These are phyloP conservation scores for Camellia lanceoleosa DNA, from an alignment of 148 eudicot genomes.

Conservation along the genomic window DNA sequence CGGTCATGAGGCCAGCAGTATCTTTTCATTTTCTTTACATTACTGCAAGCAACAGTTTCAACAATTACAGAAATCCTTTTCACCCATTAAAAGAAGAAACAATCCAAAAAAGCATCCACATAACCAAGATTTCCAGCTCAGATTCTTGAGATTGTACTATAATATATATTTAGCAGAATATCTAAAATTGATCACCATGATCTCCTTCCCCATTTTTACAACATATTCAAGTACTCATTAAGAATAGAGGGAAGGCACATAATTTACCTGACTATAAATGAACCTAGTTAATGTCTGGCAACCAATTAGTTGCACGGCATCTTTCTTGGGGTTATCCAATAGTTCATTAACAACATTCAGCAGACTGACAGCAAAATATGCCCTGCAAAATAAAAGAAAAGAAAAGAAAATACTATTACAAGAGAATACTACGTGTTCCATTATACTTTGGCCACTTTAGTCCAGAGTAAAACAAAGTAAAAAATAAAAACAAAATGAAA, in stretches of 20 bases:
- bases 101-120: no score
- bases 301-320: conserved; percentile 54
- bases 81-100: no score
- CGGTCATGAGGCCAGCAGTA: no score
- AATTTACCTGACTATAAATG: conserved; percentile 68
- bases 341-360: conserved; percentile 66
- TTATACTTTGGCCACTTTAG: background rate
- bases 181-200: background rate
- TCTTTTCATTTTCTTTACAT: no score
- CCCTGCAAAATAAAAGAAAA: conserved; percentile 41
- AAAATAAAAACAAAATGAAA: no score
- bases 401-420: background rate
- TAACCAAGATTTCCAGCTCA: no score
- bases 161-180: background rate
- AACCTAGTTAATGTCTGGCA: conserved; percentile 67
- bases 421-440: background rate
- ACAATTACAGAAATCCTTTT: no score
- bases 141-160: no score
- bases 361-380: conserved; percentile 71
- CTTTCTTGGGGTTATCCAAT: conserved; percentile 63
- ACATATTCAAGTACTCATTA: background rate
- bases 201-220: background rate
- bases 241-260: background rate
- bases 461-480: no score
- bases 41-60: no score